Conservation (phyloP, 805 yeast genomes). For the Saccharomycopsis capsularis region DNA sequence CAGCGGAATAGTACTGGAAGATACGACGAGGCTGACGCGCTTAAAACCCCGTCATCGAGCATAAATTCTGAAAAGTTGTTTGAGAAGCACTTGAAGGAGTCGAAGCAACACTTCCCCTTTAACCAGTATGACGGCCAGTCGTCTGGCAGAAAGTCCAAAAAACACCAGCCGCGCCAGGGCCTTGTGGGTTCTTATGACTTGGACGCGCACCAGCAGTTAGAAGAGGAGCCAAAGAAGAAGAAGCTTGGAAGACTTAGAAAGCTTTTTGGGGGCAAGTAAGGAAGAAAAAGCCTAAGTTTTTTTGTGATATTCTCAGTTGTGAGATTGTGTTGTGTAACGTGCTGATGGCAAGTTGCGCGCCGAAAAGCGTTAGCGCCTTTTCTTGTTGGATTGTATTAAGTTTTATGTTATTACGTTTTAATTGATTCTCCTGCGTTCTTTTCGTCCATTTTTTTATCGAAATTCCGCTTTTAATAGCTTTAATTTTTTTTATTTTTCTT, state of each 20-base stretch:
- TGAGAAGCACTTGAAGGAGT: conserved; percentile 20
- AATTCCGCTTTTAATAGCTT: too few relatives aligned
- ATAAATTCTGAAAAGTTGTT: conserved; percentile 21
- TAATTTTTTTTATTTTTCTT: too few relatives aligned
- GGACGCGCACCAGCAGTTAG: not conserved
- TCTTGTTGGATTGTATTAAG: too few relatives aligned
- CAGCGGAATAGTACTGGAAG: not conserved
- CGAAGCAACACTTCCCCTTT: conserved; percentile 16
- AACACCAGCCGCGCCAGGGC: not conserved
- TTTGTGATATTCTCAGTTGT: too few relatives aligned
- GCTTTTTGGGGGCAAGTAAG: conserved; percentile 4
- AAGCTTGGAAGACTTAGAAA: conserved; percentile 7
- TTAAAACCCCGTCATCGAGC: conserved; percentile 18
- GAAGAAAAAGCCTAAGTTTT: too few relatives aligned
- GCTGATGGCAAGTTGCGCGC: too few relatives aligned
- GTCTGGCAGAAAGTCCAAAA: not conserved
- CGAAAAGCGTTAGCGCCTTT: too few relatives aligned
- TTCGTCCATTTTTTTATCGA: too few relatives aligned
- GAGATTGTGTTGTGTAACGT: too few relatives aligned
- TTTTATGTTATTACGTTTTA: too few relatives aligned
- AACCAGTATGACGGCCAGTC: conserved; percentile 11
- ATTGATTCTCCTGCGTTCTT: too few relatives aligned
- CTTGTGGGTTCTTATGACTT: not conserved
- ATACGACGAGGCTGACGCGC: conserved; percentile 14
- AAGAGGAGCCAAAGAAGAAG: not conserved